Percentiles rank a stretch among this genome's conserved stretches.
These are phyloP conservation scores for Sphaerulina musiva DNA, from an alignment of 2,329 filamentous ascomycete species.

Conservation along the genomic window DNA sequence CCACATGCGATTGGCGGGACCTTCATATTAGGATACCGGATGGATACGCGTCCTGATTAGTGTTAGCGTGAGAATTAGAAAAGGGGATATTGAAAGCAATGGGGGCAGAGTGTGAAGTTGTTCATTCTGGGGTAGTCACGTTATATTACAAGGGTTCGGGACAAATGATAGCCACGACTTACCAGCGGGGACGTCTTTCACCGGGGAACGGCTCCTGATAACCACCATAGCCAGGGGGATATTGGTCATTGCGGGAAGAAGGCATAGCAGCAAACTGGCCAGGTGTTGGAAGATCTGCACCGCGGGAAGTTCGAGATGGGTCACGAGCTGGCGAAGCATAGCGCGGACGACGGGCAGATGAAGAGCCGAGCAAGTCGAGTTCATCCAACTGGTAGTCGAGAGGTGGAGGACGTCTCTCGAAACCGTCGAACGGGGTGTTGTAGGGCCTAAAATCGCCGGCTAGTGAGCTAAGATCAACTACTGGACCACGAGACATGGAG, in stretches of 20 bases:
- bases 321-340: background rate
- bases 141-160: background rate
- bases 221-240: background rate
- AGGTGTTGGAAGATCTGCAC: background rate
- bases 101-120: background rate
- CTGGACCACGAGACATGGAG: background rate
- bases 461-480: background rate
- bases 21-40: no score
- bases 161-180: background rate
- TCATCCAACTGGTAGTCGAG: background rate
- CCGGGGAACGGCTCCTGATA: background rate
- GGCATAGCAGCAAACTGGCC: background rate
- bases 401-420: constrained; percentile 1
- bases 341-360: background rate
- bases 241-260: background rate
- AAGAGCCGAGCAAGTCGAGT: background rate
- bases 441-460: constrained; percentile 1
- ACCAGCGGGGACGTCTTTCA: constrained; percentile 1
- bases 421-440: background rate
- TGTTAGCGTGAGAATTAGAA: background rate
- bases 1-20: no score
- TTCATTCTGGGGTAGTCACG: background rate
- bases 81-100: background rate
- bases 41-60: no score
- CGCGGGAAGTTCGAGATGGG: background rate